phyloP scores from a whole-genome alignment of 1,139 yeast species.

The Kazachstania sp. region DNA sequence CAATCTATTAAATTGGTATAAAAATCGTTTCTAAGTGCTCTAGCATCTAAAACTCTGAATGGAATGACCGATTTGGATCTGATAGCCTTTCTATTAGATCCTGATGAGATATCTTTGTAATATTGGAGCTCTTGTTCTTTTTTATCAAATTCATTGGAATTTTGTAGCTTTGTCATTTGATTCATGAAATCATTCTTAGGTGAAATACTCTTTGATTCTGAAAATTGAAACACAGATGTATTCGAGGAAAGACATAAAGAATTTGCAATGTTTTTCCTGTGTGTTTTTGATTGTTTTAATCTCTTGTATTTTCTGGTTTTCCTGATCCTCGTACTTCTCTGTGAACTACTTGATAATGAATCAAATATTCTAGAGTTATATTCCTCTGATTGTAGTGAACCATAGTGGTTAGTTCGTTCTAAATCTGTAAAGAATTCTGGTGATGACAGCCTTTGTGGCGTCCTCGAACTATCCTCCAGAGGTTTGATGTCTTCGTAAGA shows the following conservation, averaged over 20 bases:
- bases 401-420: slow-evolving; percentile 21
- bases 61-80: slow-evolving; percentile 33
- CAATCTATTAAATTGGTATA: slow-evolving; percentile 73
- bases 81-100: slow-evolving; percentile 12
- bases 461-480: slow-evolving; percentile 15
- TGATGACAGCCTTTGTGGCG: slow-evolving; percentile 25
- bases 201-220: neutral
- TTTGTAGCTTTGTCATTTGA: neutral
- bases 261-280: slow-evolving; percentile 38
- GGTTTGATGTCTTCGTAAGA: slow-evolving; percentile 6
- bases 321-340: neutral
- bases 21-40: slow-evolving; percentile 68
- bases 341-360: neutral
- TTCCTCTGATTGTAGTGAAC: slow-evolving; percentile 9
- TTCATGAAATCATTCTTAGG: neutral
- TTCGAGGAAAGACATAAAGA: slow-evolving; percentile 39
- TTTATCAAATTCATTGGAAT: neutral
- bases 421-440: slow-evolving; percentile 26
- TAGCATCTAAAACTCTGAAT: slow-evolving; percentile 58
- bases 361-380: neutral
- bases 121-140: neutral
- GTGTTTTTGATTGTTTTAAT: slow-evolving; percentile 16
- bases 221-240: slow-evolving; percentile 17
- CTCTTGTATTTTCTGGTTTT: slow-evolving; percentile 8
- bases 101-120: neutral